Base-by-base conservation (phyloP, 139 green algal species). In the Monoraphidium neglectum region DNA sequence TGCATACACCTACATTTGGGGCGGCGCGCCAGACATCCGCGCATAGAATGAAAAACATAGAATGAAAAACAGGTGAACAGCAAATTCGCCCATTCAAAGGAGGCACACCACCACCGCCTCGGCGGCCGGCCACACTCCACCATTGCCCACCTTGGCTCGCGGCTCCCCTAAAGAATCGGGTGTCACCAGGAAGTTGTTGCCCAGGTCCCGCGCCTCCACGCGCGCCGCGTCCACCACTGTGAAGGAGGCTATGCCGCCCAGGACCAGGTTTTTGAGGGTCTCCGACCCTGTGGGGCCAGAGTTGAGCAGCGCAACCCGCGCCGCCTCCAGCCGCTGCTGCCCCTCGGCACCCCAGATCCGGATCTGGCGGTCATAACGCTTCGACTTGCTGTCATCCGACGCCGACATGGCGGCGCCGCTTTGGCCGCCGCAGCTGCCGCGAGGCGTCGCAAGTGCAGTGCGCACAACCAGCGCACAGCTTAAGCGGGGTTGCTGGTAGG, bases 261-360 rank as follows among this genome's bases (percentile, higher is more conserved):
- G 87, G 0, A 99, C 96, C 24, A 99, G 81, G 77, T 99, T 99
- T 75, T 99, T 99, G 12, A 99, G 84, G 1, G 94, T 89, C 77
- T 99, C 96, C 1, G 89, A 89, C 26, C 94, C 95, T 0, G 92
- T 95, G 6, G 90, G 78, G 18, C 87, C 81, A 47, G 77, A 85
- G 24, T 92, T 90, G 0, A 98, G 84, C 54, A 98, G 78, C 60
- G 85, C 94, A 38, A 95, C 75, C 3, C 65, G 56, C 15, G 91
- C 87, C 32, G 53, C 56, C 64, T 97, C 94, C 13, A 98, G 72
- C 1, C 82, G 82, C 59, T 79, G 53, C 82, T 98, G 94, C 3
- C 94, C 94, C 43, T 98, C 88, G 0, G 84, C 79, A 3, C 94
- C 94, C 94, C 94, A 98, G 47, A 98, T 91, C 12, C 94, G 86